These are phyloP conservation scores for Heliosperma pusillum DNA, from an alignment of 148 eudicot genomes.

Conservation along the genomic window DNA sequence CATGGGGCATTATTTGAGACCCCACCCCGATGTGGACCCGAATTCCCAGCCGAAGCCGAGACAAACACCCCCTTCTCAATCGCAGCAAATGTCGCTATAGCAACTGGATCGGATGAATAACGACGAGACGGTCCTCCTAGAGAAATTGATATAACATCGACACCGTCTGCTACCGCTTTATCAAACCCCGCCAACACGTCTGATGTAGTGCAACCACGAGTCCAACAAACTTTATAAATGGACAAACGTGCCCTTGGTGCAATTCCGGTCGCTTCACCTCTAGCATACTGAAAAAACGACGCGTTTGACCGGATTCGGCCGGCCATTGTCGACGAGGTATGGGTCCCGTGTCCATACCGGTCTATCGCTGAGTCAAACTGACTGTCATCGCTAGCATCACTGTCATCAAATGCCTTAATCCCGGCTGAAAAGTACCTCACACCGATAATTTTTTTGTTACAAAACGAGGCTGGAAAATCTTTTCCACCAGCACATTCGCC, in stretches of 20 bases:
- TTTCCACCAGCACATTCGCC: background rate
- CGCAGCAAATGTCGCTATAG: conserved; percentile 50
- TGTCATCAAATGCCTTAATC: conserved; percentile 15
- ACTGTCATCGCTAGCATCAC: background rate
- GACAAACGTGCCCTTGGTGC: conserved; percentile 73
- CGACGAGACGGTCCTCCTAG: conserved; percentile 24
- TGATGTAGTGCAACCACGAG: background rate
- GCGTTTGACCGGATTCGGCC: conserved; percentile 29
- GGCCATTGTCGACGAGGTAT: conserved; percentile 65
- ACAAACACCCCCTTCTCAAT: conserved; percentile 48
- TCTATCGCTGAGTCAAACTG: conserved; percentile 36
- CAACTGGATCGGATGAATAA: conserved; percentile 24
- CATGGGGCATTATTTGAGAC: too few species aligned
- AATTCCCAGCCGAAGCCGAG: conserved; percentile 52
- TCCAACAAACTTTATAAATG: background rate
- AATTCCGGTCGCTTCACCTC: conserved; percentile 51
- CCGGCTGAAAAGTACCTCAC: conserved; percentile 34
- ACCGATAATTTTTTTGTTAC: conserved; percentile 30
- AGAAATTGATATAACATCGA: conserved; percentile 60
- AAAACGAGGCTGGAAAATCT: background rate
- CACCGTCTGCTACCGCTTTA: conserved; percentile 58
- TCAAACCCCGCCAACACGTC: conserved; percentile 41
- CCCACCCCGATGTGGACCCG: conserved; percentile 62
- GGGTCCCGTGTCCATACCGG: conserved; percentile 62
- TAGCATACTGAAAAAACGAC: conserved; percentile 38